These are phyloP conservation scores for Colletotrichum viniferum DNA, from an alignment of 2,329 filamentous ascomycete genomes.

Conservation along the genomic window DNA sequence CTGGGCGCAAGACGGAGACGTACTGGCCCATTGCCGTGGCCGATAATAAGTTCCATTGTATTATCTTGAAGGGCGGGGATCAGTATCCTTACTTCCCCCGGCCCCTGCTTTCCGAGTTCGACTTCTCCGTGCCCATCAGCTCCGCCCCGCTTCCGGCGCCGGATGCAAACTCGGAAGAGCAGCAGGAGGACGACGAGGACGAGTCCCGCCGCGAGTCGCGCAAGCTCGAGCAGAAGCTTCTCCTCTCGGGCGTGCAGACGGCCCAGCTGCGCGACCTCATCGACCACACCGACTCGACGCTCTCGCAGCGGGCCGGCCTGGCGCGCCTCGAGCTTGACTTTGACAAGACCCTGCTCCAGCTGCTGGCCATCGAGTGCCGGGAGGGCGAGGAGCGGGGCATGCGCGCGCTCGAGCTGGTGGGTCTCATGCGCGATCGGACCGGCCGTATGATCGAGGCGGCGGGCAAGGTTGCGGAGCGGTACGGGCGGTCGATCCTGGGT, in stretches of 20 bases:
- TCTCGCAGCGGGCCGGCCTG: constrained; percentile 70
- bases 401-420: constrained; percentile 90
- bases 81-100: constrained; percentile 91
- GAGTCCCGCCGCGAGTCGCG: constrained; percentile 50
- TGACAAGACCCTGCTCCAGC: constrained; percentile 87
- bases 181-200: constrained; percentile 34
- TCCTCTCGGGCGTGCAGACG: constrained; percentile 74
- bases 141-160: constrained; percentile 45
- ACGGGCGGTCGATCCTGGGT: constrained; percentile 77
- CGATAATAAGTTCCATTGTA: constrained; percentile 93
- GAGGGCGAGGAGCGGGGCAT: constrained; percentile 93
- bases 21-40: constrained; percentile 98
- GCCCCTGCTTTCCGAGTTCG: constrained; percentile 89
- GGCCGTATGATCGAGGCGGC: constrained; percentile 93
- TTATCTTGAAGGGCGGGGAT: constrained; percentile 96
- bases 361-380: constrained; percentile 87
- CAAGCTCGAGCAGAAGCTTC: constrained; percentile 79
- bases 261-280: constrained; percentile 79
- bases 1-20: constrained; percentile 83
- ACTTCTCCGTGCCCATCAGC: constrained; percentile 83
- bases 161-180: constrained; percentile 37
- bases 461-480: constrained; percentile 85
- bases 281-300: constrained; percentile 67
- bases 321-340: constrained; percentile 79
- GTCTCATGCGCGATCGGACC: constrained; percentile 80